Conservation (phyloP, 2,329 filamentous ascomycete species). For the Podosphaera aphanis region DNA sequence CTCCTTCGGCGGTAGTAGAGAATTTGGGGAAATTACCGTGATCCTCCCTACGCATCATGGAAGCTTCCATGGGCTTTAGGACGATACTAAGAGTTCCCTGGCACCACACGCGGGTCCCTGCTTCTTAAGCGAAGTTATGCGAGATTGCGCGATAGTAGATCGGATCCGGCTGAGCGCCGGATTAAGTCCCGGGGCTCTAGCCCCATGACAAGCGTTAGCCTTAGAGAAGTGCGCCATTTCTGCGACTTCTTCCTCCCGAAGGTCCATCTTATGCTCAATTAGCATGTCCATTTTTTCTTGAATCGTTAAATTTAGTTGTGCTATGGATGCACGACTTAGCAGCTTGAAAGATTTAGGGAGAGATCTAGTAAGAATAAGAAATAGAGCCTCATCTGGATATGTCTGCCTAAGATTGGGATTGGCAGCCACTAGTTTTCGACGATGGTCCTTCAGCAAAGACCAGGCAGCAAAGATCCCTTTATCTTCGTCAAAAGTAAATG, state of each 20-base stretch:
- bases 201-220: background rate
- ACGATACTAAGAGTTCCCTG: no score
- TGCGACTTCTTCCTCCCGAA: background rate
- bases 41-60: no score
- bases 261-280: background rate
- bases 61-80: no score
- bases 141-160: no score
- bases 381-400: background rate
- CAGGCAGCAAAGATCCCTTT: background rate
- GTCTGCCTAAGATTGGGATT: background rate
- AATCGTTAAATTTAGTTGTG: background rate
- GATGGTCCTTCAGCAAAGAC: background rate
- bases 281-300: slow-evolving; percentile 1
- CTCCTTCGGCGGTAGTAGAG: no score
- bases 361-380: background rate
- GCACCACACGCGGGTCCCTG: no score
- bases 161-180: no score
- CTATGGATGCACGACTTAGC: background rate
- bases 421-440: background rate
- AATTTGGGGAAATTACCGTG: no score
- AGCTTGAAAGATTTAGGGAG: background rate
- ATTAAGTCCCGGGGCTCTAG: no score
- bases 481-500: background rate
- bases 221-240: background rate
- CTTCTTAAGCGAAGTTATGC: no score